A percentile compares a stretch with the other conserved stretches of the same genome.
Evolutionary conservation across 2,329 filamentous ascomycete genomes (phyloP).

Genomic region (Furcasterigmium sp.): DNA sequence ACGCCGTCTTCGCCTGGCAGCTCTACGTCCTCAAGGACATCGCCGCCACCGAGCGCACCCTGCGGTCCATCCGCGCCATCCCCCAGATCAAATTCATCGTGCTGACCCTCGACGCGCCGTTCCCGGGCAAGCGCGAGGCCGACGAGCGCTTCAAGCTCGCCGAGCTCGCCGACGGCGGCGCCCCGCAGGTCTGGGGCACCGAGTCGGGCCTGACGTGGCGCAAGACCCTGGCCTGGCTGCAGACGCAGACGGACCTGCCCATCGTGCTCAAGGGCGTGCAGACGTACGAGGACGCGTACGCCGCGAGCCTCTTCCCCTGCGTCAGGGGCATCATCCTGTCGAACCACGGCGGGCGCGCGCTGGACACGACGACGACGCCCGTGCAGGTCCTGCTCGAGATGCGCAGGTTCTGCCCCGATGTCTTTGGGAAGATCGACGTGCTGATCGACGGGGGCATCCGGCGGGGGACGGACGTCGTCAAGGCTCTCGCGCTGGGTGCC

Average conservation of each 20-base stretch:
- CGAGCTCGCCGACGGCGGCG: conserved; percentile 24
- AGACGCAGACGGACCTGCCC: conserved; percentile 36
- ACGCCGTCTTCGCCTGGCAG: conserved; percentile 80
- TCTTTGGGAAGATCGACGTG: conserved; percentile 43
- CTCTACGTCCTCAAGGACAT: conserved; percentile 72
- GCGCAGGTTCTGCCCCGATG: conserved; percentile 40
- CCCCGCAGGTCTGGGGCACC: conserved; percentile 22
- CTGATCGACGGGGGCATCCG: conserved; percentile 49
- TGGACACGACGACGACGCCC: conserved; percentile 28
- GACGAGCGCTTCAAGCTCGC: conserved; percentile 50
- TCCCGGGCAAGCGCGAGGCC: conserved; percentile 49
- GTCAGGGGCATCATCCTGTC: conserved; percentile 50
- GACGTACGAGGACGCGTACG: conserved; percentile 40
- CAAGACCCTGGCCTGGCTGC: conserved; percentile 45
- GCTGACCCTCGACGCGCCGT: conserved; percentile 18
- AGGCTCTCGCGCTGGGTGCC: conserved; percentile 46
- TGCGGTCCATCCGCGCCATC: conserved; percentile 61
- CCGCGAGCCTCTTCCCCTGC: conserved; percentile 8
- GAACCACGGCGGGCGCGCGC: conserved; percentile 53
- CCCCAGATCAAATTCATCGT: conserved; percentile 44
- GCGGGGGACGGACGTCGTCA: conserved; percentile 49
- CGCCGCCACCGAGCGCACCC: conserved; percentile 39
- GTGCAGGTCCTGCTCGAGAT: conserved; percentile 44
- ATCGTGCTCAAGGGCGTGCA: conserved; percentile 55
- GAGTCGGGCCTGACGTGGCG: conserved; percentile 47